phyloP scores from a whole-genome alignment of 139 green algal genomes.

The Astrephomene gubernaculifera region DNA sequence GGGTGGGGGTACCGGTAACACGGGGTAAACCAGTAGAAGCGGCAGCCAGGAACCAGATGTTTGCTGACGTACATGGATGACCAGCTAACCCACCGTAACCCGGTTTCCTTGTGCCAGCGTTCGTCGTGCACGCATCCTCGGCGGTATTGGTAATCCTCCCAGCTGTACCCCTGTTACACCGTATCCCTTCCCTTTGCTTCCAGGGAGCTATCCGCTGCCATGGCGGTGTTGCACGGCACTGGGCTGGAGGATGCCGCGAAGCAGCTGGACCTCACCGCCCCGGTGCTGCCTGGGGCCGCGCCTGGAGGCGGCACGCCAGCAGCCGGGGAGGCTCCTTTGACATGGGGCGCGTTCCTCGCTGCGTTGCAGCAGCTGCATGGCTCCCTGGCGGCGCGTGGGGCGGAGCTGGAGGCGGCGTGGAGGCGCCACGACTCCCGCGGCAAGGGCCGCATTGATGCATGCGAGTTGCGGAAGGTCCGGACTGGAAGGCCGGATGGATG shows the following conservation, averaged over 20 bases:
- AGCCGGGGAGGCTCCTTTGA: neutral
- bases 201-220: conserved; percentile 30
- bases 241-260: neutral
- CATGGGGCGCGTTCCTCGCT: neutral
- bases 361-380: neutral
- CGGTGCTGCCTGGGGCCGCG: neutral
- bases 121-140: neutral
- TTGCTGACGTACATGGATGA: neutral
- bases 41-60: neutral
- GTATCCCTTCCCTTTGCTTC: too few species aligned
- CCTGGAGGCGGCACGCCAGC: neutral
- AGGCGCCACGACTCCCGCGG: neutral
- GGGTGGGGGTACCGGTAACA: neutral
- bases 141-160: too few species aligned
- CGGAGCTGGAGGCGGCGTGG: conserved; percentile 11
- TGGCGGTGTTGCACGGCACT: neutral
- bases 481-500: neutral
- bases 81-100: neutral
- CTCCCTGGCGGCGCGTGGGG: neutral
- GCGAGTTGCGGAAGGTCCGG: conserved; percentile 15
- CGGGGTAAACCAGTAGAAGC: neutral
- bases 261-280: neutral
- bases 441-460: conserved; percentile 38
- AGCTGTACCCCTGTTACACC: too few species aligned
- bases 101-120: neutral